phyloP scores from a whole-genome alignment of 306 rosid genomes.

The Prunus persica region Prunus_persica_NCBIv2 NC_034009.1:41350501-41351000 shows the following conservation, averaged over 20 bases:
- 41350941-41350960: not conserved
- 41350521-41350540: slow-evolving; percentile 87
- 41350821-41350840: not conserved
- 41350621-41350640: slow-evolving; percentile 18
- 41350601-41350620: slow-evolving; percentile 43
- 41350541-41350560: slow-evolving; percentile 73
- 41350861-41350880: not conserved
- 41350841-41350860: not conserved
- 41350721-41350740: not conserved
- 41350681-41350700: not conserved
- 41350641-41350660: not conserved
- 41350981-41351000: not conserved
- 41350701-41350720: not conserved
- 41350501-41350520: slow-evolving; percentile 49
- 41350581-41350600: slow-evolving; percentile 52
- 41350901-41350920: not conserved
- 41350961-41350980: not conserved
- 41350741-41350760: not conserved
- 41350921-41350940: not conserved
- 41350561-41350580: slow-evolving; percentile 82
- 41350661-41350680: not conserved
- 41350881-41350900: not conserved
- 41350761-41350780: not conserved
- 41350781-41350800: not conserved
- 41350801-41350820: not conserved